These are phyloP conservation scores for Xylariaceae sp. DNA, from an alignment of 2,329 filamentous ascomycete genomes.

Conservation along the genomic window DNA sequence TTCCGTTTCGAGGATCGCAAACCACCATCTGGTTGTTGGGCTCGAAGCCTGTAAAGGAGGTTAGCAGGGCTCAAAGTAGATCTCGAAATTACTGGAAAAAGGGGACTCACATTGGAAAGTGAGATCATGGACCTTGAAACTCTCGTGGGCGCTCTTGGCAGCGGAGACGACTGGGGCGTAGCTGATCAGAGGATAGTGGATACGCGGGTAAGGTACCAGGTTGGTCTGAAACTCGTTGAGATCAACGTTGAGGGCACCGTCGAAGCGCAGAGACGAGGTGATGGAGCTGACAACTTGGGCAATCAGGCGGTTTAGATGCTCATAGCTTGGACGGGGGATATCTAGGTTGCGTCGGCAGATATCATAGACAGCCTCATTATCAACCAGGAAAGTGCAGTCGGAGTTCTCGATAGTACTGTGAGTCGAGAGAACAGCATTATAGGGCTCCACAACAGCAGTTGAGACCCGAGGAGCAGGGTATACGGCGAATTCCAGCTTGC, in stretches of 20 bases:
- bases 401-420: constrained; percentile 80
- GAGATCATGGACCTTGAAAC: constrained; percentile 82
- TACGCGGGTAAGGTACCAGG: constrained; percentile 75
- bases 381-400: constrained; percentile 80
- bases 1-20: constrained; percentile 75
- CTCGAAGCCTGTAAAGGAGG: constrained; percentile 65
- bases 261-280: constrained; percentile 74
- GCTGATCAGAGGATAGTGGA: constrained; percentile 77
- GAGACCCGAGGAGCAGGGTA: constrained; percentile 75
- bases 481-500: constrained; percentile 76
- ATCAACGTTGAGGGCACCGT: constrained; percentile 76
- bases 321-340: constrained; percentile 71
- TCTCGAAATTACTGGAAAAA: constrained; percentile 27
- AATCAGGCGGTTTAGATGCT: constrained; percentile 76
- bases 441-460: constrained; percentile 75
- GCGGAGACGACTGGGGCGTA: constrained; percentile 75
- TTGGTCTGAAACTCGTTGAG: constrained; percentile 82
- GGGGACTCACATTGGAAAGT: constrained; percentile 71
- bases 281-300: constrained; percentile 78
- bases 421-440: constrained; percentile 76
- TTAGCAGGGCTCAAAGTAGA: constrained; percentile 7
- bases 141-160: constrained; percentile 82
- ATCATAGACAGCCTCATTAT: constrained; percentile 78
- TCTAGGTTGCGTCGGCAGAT: constrained; percentile 77
- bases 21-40: constrained; percentile 83